phyloP scores from a whole-genome alignment of 169 alveolate species.

The Plasmodium relictum region DNA sequence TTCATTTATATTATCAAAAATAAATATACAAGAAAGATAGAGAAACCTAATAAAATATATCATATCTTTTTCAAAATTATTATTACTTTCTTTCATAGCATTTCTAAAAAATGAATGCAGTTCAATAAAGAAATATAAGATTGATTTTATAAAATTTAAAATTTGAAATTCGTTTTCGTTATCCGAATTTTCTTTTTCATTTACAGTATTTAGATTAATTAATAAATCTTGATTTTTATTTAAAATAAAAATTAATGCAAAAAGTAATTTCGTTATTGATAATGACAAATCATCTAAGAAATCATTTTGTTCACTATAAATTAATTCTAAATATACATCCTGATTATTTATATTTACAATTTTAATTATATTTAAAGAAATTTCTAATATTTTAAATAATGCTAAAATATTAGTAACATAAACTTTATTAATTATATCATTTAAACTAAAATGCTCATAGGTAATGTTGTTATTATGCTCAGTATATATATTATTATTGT shows the following conservation, averaged over 20 bases:
- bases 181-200: constrained; percentile 30
- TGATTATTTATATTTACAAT: constrained; percentile 39
- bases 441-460: not conserved
- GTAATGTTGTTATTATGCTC: not conserved
- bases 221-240: constrained; percentile 46
- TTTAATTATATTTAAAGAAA: constrained; percentile 49
- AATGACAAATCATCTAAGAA: constrained; percentile 17
- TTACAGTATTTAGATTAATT: constrained; percentile 25
- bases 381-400: constrained; percentile 58
- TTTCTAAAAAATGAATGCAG: constrained; percentile 47
- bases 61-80: constrained; percentile 24
- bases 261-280: constrained; percentile 43
- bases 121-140: constrained; percentile 42
- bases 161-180: constrained; percentile 45
- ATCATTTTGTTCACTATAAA: constrained; percentile 24
- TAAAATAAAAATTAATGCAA: constrained; percentile 40
- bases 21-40: constrained; percentile 65
- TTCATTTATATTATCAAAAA: constrained; percentile 49
- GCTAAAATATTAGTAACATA: constrained; percentile 50
- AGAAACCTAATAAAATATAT: constrained; percentile 31
- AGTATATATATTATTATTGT: not conserved
- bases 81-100: constrained; percentile 7
- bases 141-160: constrained; percentile 47
- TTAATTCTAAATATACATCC: constrained; percentile 54
- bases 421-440: constrained; percentile 35